Evolutionary conservation across 2,329 filamentous ascomycete genomes (phyloP).

Genomic region (Penicillium sp.): DNA sequence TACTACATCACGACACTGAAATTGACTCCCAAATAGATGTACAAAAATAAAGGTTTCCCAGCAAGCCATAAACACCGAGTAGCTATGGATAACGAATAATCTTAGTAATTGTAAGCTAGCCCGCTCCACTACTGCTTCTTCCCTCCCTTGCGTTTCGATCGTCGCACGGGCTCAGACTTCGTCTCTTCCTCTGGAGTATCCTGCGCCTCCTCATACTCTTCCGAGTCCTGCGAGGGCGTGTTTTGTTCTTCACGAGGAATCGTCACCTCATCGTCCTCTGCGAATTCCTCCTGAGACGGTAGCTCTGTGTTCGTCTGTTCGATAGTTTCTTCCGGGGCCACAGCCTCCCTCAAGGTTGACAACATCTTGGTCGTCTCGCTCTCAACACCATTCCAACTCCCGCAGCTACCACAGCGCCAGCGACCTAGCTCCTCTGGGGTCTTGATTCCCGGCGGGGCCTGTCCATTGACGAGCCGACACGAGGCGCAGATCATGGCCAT

Average conservation of each 20-base stretch:
- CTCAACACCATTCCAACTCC: slow-evolving; percentile 72
- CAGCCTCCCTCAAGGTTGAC: slow-evolving; percentile 51
- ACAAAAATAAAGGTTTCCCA: not conserved
- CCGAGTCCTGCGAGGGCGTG: slow-evolving; percentile 14
- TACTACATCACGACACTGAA: not conserved
- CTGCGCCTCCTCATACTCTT: slow-evolving; percentile 18
- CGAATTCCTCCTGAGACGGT: slow-evolving; percentile 18
- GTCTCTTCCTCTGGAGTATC: slow-evolving; percentile 12
- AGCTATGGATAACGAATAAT: not conserved
- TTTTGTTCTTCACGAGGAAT: slow-evolving; percentile 25
- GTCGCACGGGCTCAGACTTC: slow-evolving; percentile 15
- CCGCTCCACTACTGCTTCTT: slow-evolving; percentile 20
- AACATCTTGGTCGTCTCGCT: slow-evolving; percentile 70
- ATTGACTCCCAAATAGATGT: not conserved
- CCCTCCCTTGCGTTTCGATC: slow-evolving; percentile 24
- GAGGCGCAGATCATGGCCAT: slow-evolving; percentile 76
- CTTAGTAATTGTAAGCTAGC: not conserved
- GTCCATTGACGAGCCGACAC: slow-evolving; percentile 89
- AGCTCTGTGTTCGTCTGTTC: slow-evolving; percentile 17
- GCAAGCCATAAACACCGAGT: not conserved
- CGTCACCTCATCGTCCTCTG: slow-evolving; percentile 27
- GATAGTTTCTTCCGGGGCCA: slow-evolving; percentile 18
- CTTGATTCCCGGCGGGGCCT: slow-evolving; percentile 81
- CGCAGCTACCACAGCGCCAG: slow-evolving; percentile 88
- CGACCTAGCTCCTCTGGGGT: slow-evolving; percentile 71